phyloP scores from a whole-genome alignment of 345 rosid genomes.

The Populus tremula region DNA sequence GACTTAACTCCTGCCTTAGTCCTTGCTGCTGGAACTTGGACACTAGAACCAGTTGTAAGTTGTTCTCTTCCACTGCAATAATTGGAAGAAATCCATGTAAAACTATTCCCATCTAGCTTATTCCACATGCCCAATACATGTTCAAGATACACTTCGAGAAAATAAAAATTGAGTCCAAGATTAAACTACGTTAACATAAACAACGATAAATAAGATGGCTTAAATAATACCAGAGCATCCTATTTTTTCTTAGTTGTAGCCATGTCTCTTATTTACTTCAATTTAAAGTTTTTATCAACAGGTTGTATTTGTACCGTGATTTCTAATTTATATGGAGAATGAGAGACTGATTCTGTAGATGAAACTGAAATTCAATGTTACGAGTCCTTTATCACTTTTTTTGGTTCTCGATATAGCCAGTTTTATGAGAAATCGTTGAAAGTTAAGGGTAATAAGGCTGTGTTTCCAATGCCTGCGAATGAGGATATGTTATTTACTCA shows the following conservation, averaged over 20 bases:
- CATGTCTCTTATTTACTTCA: conserved; percentile 89
- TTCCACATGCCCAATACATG: conserved; percentile 46
- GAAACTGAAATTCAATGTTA: too few species aligned
- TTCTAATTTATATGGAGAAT: too few species aligned
- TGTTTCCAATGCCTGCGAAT: conserved; percentile 31
- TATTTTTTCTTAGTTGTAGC: conserved; percentile 94
- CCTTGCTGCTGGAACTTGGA: too few species aligned
- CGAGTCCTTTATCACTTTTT: too few species aligned
- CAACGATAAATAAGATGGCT: background rate
- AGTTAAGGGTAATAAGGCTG: conserved; percentile 30
- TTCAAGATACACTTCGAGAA: background rate
- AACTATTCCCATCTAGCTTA: too few species aligned
- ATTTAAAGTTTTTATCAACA: conserved; percentile 61
- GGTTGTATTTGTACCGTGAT: conserved; percentile 52
- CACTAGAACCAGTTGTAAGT: too few species aligned
- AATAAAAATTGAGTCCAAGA: background rate
- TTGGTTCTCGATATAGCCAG: too few species aligned
- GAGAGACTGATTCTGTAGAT: too few species aligned
- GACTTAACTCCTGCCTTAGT: too few species aligned
- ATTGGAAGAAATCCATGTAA: too few species aligned
- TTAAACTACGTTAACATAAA: background rate
- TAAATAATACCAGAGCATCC: conserved; percentile 68
- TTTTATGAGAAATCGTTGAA: conserved; percentile 29
- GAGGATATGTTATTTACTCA: conserved; percentile 35
- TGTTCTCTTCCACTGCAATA: too few species aligned